These are phyloP conservation scores for Marchantia paleacea DNA, from an alignment of 225 moss, liverwort and hornwort species.

Conservation along the genomic window DNA sequence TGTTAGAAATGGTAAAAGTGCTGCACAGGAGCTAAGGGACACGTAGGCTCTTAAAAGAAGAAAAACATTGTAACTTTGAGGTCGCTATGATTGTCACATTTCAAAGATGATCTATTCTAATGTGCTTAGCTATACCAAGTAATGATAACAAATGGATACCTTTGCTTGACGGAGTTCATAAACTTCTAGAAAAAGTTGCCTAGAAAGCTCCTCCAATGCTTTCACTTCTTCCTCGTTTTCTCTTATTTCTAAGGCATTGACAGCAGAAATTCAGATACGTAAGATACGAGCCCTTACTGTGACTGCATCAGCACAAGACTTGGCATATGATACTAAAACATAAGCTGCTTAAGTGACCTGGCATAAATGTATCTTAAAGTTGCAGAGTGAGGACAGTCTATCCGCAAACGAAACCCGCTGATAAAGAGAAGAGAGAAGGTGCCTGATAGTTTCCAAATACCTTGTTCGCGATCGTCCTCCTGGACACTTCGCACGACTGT, in stretches of 20 bases:
- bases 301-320: not conserved
- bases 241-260: conserved; percentile 38
- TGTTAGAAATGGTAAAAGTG: not conserved
- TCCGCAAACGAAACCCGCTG: not conserved
- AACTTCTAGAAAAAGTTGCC: conserved; percentile 64
- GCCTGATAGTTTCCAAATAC: conserved; percentile 11
- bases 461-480: conserved; percentile 61
- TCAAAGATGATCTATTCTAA: no score
- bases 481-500: conserved; percentile 53
- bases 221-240: conserved; percentile 52
- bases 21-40: not conserved
- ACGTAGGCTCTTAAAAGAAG: not conserved
- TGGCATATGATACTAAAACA: not conserved
- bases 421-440: not conserved
- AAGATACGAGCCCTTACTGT: not conserved
- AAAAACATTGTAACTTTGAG: no score
- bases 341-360: no score
- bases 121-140: not conserved
- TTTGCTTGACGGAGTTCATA: conserved; percentile 63
- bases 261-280: not conserved
- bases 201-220: conserved; percentile 56
- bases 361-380: not conserved
- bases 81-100: no score
- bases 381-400: not conserved
- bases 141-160: conserved; percentile 30